Base-by-base conservation (phyloP, 768 basidiomycete genomes). In the Naganishia vaughanmartiniae region DNA sequence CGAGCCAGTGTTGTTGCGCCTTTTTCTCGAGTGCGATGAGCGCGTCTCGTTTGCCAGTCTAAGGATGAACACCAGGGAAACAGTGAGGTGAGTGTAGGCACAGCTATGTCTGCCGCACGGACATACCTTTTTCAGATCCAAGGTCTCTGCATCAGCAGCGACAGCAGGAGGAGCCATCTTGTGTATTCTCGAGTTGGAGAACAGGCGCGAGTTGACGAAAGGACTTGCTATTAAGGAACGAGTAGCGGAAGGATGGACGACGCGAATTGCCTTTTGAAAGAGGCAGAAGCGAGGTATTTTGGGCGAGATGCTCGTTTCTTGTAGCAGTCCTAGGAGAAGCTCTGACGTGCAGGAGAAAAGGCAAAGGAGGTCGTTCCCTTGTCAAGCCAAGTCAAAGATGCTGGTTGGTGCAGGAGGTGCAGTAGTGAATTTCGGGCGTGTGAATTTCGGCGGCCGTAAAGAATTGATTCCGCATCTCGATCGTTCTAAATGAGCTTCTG, bases 41-140 rank as follows among this genome's bases (percentile, higher is more conserved):
- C 76, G 89, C 84, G 83, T 99, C 96, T 80, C 96, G 87, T 81
- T 98, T 99, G 76, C 86, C 91, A 19, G 95, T 98, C 92, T 97
- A 81, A n/a, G 56, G 48, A 33, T n/a, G 0, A 76, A 73, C 54
- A 31, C 15, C 1, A n/a, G n/a, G 21, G 53, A 28, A 34, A 42
- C 0, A 4, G 28, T 15, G 26, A 46, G n/a, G 42, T 15, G 54
- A 48, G 12, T 28, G 46, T 0, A 30, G 65, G 33, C 26, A 56
- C 26, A 28, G 31, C 21, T 26, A 36, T 12, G 4, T 14, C 14
- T 30, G 21, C 19, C 17, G 0, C 9, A 31, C 56, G 26, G n/a
- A 70, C 72, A 36, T 36, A 79, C 80, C 77, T 81, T 81, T 68
- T 81, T 79, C 76, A 81, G 75, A 63, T 77, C 76, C 17, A 81